Evolutionary conservation across 2,329 filamentous ascomycete species (phyloP), one percentile per base, ranked within the genome.

Genomic region (Endoconidiophora polonica): DNA sequence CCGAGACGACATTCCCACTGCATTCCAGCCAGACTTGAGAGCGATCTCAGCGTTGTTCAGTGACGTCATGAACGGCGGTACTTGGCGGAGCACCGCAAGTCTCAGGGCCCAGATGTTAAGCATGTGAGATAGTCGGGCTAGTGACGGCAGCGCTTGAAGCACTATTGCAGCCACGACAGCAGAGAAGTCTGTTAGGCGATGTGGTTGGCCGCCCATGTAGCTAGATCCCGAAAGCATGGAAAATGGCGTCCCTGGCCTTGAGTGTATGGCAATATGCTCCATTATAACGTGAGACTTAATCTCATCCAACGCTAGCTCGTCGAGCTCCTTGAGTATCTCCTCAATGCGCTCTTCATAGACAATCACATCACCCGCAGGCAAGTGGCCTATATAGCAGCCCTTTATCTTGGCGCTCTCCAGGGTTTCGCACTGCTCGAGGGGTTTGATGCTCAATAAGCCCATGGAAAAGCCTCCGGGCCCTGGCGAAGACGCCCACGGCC

Each of bases 151-250:
- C 3, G 86, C 79, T 60, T 91, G 85, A n/a, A 98, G 67, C 16
- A 94, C 83, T 33, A 90, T 94, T 24, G 88, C 85, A 1, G 91
- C 95, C 51, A 96, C 76, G 44, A 96, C 74, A 22, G 90, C 86
- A 6, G 86, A 88, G 24, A 49, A 46, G 20, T 44, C 51, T 2
- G 51, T 42, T 16, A 53, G 42, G 2, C 38, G 38, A 26, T 49
- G 46, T 6, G 40, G 38, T 3, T 46, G 39, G 18, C 39, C 7
- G n/a, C 23, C 36, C 9, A 39, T 22, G 12, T 33, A 12, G 38
- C 26, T 43, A 20, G 26, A 43, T 1, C 41, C n/a, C 74, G 69
- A 52, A 75, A 79, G 22, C 2, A 60, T 58, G 16, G 62, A 60
- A 36, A 63, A 56, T 2, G 65, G 64, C 7, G 63, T 65, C 16